A percentile compares a stretch with the other conserved stretches of the same genome.
phyloP scores from a whole-genome alignment of 2,329 filamentous ascomycete species.

The Domatiomyces catenatus region DNA sequence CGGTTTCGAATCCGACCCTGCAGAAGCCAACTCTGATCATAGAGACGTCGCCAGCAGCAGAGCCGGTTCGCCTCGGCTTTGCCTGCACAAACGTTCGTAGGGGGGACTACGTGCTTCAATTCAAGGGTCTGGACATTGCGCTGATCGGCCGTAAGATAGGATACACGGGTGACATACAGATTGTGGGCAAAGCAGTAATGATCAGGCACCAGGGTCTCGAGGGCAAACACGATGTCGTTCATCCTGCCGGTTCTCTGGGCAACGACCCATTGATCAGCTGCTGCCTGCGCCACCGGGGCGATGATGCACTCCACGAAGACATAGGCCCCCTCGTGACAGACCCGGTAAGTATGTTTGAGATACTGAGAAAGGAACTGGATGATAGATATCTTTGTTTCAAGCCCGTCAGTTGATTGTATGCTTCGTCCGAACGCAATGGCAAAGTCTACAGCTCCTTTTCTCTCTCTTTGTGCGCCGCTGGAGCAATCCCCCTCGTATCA shows the following conservation, averaged over 20 bases:
- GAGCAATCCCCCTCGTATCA: too few species aligned
- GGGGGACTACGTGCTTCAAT: slow-evolving; percentile 13
- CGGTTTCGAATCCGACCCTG: slow-evolving; percentile 3
- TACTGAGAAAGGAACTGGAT: neutral
- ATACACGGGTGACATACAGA: neutral
- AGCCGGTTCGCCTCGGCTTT: slow-evolving; percentile 11
- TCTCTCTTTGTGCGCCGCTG: too few species aligned
- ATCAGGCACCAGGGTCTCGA: slow-evolving; percentile 5
- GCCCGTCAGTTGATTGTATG: neutral
- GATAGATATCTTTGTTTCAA: neutral
- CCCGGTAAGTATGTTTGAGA: slow-evolving; percentile 3
- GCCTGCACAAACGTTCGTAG: slow-evolving; percentile 10
- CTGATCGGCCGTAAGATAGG: slow-evolving; percentile 9
- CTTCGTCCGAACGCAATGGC: neutral
- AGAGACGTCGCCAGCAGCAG: slow-evolving; percentile 6
- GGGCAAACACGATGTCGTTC: slow-evolving; percentile 2
- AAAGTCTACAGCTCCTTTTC: neutral
- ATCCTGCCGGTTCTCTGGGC: slow-evolving; percentile 5
- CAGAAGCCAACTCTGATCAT: slow-evolving; percentile 11
- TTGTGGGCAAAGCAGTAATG: slow-evolving; percentile 13
- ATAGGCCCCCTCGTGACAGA: neutral
- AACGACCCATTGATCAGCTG: slow-evolving; percentile 1
- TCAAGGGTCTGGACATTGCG: slow-evolving; percentile 9
- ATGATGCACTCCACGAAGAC: neutral
- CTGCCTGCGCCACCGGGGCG: neutral